Percentiles rank a stretch among this genome's conserved stretches.
These are phyloP conservation scores for Salvia sclarea DNA, from an alignment of 305 asterid species.

Conservation along the genomic window DNA sequence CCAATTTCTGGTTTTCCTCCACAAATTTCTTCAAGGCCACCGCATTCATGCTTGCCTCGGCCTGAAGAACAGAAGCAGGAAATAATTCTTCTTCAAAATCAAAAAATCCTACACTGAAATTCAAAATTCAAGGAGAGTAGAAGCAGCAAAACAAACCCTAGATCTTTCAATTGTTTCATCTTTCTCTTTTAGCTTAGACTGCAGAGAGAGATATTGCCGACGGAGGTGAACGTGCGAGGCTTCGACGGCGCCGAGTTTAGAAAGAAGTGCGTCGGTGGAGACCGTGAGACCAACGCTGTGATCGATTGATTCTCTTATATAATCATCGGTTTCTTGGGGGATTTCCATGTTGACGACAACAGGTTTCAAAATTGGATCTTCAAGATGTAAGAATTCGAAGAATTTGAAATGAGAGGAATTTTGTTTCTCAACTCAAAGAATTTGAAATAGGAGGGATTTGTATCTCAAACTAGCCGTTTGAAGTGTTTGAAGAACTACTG, in stretches of 20 bases:
- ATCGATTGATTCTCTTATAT: constrained; percentile 76
- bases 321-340: constrained; percentile 71
- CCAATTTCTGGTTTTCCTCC: constrained; percentile 87
- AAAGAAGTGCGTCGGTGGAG: constrained; percentile 53
- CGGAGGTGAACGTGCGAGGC: constrained; percentile 50
- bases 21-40: constrained; percentile 85
- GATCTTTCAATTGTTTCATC: constrained; percentile 62
- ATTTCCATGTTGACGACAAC: constrained; percentile 55
- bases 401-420: constrained; percentile 32
- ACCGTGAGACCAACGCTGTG: constrained; percentile 70
- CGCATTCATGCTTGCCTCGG: constrained; percentile 87
- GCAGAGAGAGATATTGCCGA: constrained; percentile 54
- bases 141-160: constrained; percentile 58
- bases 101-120: background rate
- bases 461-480: constrained; percentile 41
- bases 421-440: constrained; percentile 9
- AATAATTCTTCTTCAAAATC: background rate
- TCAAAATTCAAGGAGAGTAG: background rate
- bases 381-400: background rate
- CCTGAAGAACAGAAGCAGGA: constrained; percentile 40
- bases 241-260: constrained; percentile 68
- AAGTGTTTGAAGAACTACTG: background rate
- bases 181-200: constrained; percentile 65
- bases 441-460: constrained; percentile 30
- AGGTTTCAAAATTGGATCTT: constrained; percentile 18